A percentile compares a stretch with the other conserved stretches of the same genome.
Conservation (phyloP, 108 stramenopile genomes). For the Aureococcus anophagefferens region DNA sequence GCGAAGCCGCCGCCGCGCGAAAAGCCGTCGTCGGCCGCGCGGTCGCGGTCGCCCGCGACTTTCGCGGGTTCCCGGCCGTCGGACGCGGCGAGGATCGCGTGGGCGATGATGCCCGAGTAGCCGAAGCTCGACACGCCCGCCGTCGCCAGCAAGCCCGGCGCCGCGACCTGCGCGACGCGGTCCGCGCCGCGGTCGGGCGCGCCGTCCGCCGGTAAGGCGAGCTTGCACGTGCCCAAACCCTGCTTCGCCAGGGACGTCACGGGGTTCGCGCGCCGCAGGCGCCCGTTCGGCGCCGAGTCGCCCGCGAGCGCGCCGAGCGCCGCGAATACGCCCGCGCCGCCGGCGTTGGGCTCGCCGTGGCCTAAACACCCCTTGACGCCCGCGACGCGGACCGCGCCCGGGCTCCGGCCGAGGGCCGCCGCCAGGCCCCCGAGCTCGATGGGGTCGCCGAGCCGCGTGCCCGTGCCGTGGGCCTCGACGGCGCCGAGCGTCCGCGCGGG, state of each 20-base stretch:
- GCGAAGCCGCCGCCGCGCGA: no score
- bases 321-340: slow-evolving; percentile 10
- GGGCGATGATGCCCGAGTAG: slow-evolving; percentile 3
- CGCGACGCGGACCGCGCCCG: not conserved
- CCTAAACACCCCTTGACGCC: slow-evolving; percentile 20
- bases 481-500: not conserved
- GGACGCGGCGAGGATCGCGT: not conserved
- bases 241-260: no score
- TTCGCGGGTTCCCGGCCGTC: no score
- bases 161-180: no score
- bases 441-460: slow-evolving; percentile 23
- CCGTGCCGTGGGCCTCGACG: slow-evolving; percentile 28
- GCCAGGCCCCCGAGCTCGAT: slow-evolving; percentile 18
- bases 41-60: no score
- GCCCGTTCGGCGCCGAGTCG: not conserved
- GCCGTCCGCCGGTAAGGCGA: no score
- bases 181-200: no score
- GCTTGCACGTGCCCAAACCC: no score
- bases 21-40: no score
- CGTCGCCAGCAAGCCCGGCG: no score
- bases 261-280: not conserved
- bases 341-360: slow-evolving; percentile 22
- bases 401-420: not conserved
- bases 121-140: not conserved
- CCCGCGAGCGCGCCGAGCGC: not conserved